A percentile compares a stretch with the other conserved stretches of the same genome.
phyloP scores from a whole-genome alignment of 1,284 basidiomycete species.

The Ceratobasidium papillatum region DNA sequence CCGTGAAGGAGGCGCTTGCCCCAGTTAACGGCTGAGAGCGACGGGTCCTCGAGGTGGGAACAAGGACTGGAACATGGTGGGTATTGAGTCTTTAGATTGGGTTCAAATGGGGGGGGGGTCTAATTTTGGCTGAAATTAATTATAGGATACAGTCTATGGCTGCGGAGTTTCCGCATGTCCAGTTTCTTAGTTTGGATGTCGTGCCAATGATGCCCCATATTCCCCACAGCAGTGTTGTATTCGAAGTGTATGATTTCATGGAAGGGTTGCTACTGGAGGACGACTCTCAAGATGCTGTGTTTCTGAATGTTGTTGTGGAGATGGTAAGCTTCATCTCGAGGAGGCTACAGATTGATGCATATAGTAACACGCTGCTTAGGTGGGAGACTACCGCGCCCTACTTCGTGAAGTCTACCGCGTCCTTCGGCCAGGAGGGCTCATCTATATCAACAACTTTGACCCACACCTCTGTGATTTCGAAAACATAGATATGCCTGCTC shows the following conservation, averaged over 20 bases:
- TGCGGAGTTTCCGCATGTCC: background rate
- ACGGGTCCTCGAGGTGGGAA: background rate
- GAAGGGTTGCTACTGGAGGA: background rate
- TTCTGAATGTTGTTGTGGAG: background rate
- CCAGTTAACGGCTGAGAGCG: background rate
- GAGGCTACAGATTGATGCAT: background rate
- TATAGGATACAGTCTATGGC: slow-evolving; percentile 8
- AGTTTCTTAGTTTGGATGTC: background rate
- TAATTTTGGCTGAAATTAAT: too few species aligned
- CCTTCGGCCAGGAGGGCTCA: background rate
- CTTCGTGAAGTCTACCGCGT: background rate
- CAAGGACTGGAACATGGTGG: background rate
- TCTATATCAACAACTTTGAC: background rate
- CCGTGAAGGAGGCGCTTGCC: background rate
- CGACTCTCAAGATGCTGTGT: slow-evolving; percentile 4
- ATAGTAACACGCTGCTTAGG: background rate
- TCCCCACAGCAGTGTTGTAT: background rate
- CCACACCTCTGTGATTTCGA: background rate
- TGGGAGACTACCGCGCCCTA: background rate
- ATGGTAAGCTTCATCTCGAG: background rate
- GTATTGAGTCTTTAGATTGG: too few species aligned
- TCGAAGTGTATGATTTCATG: slow-evolving; percentile 17
- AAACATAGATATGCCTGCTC: background rate
- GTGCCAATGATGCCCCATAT: background rate
- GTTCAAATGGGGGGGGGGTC: too few species aligned